Base-by-base conservation (phyloP, 2,329 filamentous ascomycete genomes). In the Xylariales sp. region DNA sequence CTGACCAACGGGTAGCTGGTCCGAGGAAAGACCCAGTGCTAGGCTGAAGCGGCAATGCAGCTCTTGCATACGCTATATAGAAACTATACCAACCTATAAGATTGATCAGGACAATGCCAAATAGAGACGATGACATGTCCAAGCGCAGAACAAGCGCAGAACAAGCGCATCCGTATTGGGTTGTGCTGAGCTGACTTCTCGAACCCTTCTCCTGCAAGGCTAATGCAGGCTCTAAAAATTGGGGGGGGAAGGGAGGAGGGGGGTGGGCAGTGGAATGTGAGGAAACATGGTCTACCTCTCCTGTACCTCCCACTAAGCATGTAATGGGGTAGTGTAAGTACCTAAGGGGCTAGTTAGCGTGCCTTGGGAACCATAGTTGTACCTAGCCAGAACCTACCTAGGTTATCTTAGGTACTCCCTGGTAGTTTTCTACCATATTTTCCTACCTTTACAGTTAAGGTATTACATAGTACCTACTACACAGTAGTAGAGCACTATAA, bases 191-290 rank as follows among this genome's bases (percentile, higher is more conserved):
- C 52, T 58, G 63, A 46, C 66, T 70, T 70, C 69, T 69, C 66
- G 69, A 70, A 70, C 66, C 30, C 63, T 70, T 70, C 69, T 70
- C 60, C 66, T 70, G 69, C 69, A 54, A 56, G 66, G 58, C 69
- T 70, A 70, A 70, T 70, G 69, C 69, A 70, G 64, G 69, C 66
- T 70, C 69, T 70, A 70, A 69, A 69, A 59, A 64, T 36, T 63
- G 69, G 60, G 58, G 55, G 43, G 54, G 23, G 23, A 2, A 2
- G 23, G 23, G 23, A 23, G 23, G 23, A 23, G 23, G 23, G 23
- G 23, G 23, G 23, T 23, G 23, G 23, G 23, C 23, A 23, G 23
- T 23, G 23, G 23, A 23, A 23, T 23, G 23, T 23, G 23, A 23
- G 23, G 53, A 48, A n/a, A 56, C 16, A 12, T 41, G 12, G 39